Evolutionary conservation across 768 basidiomycete genomes (phyloP), one percentile per base, ranked within the genome.

Genomic region (Collybia mongolica): DNA sequence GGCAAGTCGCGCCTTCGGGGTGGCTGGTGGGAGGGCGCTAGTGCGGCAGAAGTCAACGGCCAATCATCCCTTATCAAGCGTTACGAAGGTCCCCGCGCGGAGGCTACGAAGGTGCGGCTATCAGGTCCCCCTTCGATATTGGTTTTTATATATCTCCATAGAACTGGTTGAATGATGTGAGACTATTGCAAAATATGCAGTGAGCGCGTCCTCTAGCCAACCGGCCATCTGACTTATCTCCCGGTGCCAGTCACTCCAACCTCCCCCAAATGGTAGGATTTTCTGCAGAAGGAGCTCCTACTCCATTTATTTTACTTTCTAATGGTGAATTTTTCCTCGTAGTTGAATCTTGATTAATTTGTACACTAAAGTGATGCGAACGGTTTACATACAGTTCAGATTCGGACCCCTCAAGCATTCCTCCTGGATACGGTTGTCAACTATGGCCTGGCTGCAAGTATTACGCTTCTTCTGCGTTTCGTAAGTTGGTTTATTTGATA

Each of bases 221-320:
- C n/a, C 23, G 18, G 7, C 22, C 26, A 26, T 26, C 11, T 23
- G 11, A 19, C 1, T 43, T 8, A 20, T 28, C 18, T 15, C 8
- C 41, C 14, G 28, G 26, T 20, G 45, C 39, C 35, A 79, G 79
- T 52, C 79, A 80, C 49, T 76, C 79, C 15, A 80, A 76, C 54
- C 60, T 81, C 19, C 79, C 80, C 0, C 78, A 80, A 56, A 72
- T 82, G 69, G 52, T 77, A 6, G 79, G 80, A 1, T 76, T 76
- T 54, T 80, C 78, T 0, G 62, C 71, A 12, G 72, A 72, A 14
- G 65, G 72, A 29, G 62, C 72, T 0, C 70, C 70, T 1, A 77
- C 74, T 0, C 79, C 77, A 0, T 81, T 81, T 53, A 75, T 81
- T 44, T 52, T 81, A n/a, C 58, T 81, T 18, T 76, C 78, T 1